Conservation (phyloP, 441 rosid species). For the Populus tomentosa region DNA sequence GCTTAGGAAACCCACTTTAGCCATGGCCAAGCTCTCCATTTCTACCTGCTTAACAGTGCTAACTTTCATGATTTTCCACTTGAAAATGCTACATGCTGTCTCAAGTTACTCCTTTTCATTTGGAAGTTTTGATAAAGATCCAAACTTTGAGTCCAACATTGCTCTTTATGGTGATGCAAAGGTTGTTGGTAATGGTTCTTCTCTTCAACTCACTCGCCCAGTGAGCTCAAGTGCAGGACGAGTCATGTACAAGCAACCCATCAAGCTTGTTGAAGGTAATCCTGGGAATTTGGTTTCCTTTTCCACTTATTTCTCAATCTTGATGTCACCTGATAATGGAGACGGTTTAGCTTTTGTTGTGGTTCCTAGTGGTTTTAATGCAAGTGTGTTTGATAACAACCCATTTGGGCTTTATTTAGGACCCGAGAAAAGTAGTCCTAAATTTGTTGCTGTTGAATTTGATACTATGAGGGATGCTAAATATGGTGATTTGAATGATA, state of each 20-base stretch:
- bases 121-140: slow-evolving; percentile 40
- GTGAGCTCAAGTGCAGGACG: slow-evolving; percentile 50
- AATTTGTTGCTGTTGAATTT: slow-evolving; percentile 50
- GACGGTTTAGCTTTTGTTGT: slow-evolving; percentile 63
- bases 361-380: slow-evolving; percentile 46
- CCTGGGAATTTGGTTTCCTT: slow-evolving; percentile 49
- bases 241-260: slow-evolving; percentile 61
- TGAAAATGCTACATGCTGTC: slow-evolving; percentile 30
- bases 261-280: slow-evolving; percentile 63
- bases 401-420: slow-evolving; percentile 53
- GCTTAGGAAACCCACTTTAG: slow-evolving; percentile 24
- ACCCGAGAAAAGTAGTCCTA: slow-evolving; percentile 15
- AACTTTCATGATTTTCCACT: slow-evolving; percentile 32
- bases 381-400: slow-evolving; percentile 30
- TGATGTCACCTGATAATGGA: slow-evolving; percentile 44
- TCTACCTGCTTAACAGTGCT: slow-evolving; percentile 28
- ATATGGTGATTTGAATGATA: slow-evolving; percentile 39
- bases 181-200: slow-evolving; percentile 36
- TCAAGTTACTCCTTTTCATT: slow-evolving; percentile 48
- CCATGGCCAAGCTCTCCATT: slow-evolving; percentile 41
- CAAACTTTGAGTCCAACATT: slow-evolving; percentile 41
- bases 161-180: slow-evolving; percentile 65
- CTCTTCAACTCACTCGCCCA: slow-evolving; percentile 55
- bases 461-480: slow-evolving; percentile 30
- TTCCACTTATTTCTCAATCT: slow-evolving; percentile 65